Percentiles rank a stretch among this genome's conserved stretches.
Conservation (phyloP, 2,329 filamentous ascomycete genomes). For the Beauveria scarabaeidicola region DNA sequence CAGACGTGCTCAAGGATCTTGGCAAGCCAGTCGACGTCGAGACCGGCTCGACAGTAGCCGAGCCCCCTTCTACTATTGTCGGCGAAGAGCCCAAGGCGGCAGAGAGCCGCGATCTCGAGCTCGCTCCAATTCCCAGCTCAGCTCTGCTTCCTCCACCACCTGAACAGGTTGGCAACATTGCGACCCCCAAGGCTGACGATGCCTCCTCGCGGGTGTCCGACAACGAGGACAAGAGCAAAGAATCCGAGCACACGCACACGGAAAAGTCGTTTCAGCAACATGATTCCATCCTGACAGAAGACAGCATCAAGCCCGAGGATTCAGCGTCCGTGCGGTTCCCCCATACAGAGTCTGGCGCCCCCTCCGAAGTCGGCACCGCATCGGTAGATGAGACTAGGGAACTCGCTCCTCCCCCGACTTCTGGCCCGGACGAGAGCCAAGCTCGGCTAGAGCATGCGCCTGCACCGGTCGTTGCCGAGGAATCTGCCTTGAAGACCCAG, state of each 20-base stretch:
- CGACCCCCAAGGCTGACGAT: constrained; percentile 25
- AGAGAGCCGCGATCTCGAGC: constrained; percentile 19
- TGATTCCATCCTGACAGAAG: constrained; percentile 29
- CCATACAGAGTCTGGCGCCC: constrained; percentile 21
- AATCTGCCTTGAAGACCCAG: background rate
- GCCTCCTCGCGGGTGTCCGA: constrained; percentile 18
- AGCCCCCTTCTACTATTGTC: constrained; percentile 25
- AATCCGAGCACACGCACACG: constrained; percentile 16
- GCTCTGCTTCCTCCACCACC: constrained; percentile 28
- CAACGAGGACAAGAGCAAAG: constrained; percentile 19
- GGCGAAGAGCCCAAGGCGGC: constrained; percentile 22
- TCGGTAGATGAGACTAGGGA: constrained; percentile 18
- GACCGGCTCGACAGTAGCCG: constrained; percentile 19
- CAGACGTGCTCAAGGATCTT: background rate
- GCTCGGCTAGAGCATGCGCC: constrained; percentile 12
- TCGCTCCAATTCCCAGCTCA: constrained; percentile 7
- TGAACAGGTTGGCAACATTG: constrained; percentile 33
- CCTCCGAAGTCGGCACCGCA: constrained; percentile 20
- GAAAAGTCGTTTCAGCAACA: constrained; percentile 21
- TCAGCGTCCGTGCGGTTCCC: constrained; percentile 26
- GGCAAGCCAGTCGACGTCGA: constrained; percentile 8
- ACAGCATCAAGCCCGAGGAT: constrained; percentile 30
- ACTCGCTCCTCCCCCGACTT: background rate
- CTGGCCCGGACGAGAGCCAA: constrained; percentile 1
- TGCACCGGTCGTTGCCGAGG: background rate